phyloP scores from a whole-genome alignment of 2,329 filamentous ascomycete species.

The Pseudogymnoascus sp. region DNA sequence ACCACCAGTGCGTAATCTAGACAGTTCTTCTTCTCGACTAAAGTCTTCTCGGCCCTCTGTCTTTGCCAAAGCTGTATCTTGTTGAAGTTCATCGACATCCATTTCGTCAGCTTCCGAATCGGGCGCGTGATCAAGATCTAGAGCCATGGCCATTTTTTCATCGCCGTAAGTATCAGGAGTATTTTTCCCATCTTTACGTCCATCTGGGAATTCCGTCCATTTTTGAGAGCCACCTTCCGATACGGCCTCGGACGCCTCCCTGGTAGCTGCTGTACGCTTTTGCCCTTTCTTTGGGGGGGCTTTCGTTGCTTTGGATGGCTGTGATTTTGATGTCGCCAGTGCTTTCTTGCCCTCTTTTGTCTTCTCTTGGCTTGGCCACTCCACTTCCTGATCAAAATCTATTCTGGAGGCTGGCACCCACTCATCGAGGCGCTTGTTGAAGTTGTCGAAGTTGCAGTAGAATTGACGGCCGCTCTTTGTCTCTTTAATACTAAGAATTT shows the following conservation, averaged over 20 bases:
- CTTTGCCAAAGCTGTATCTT: slow-evolving; percentile 24
- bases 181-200: slow-evolving; percentile 22
- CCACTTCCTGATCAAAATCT: slow-evolving; percentile 82
- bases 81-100: slow-evolving; percentile 47
- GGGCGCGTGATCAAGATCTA: slow-evolving; percentile 27
- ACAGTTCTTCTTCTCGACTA: slow-evolving; percentile 84
- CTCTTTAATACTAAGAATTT: slow-evolving; percentile 90
- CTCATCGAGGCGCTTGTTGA: slow-evolving; percentile 81
- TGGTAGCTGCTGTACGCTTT: slow-evolving; percentile 28
- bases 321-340: slow-evolving; percentile 37
- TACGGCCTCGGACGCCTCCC: slow-evolving; percentile 26
- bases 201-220: slow-evolving; percentile 22
- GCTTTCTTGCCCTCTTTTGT: slow-evolving; percentile 71
- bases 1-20: slow-evolving; percentile 86
- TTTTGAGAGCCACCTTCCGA: slow-evolving; percentile 27
- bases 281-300: slow-evolving; percentile 31
- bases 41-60: slow-evolving; percentile 38
- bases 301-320: slow-evolving; percentile 34
- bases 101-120: slow-evolving; percentile 35
- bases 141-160: slow-evolving; percentile 20
- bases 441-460: slow-evolving; percentile 97
- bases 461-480: slow-evolving; percentile 82
- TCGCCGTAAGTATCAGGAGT: slow-evolving; percentile 24
- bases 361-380: slow-evolving; percentile 83
- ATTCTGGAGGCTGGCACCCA: slow-evolving; percentile 81